Percentiles rank a stretch among this genome's conserved stretches.
phyloP scores from a whole-genome alignment of 192 early-diverging fungal species.

The Chytriomyces sp. region DNA sequence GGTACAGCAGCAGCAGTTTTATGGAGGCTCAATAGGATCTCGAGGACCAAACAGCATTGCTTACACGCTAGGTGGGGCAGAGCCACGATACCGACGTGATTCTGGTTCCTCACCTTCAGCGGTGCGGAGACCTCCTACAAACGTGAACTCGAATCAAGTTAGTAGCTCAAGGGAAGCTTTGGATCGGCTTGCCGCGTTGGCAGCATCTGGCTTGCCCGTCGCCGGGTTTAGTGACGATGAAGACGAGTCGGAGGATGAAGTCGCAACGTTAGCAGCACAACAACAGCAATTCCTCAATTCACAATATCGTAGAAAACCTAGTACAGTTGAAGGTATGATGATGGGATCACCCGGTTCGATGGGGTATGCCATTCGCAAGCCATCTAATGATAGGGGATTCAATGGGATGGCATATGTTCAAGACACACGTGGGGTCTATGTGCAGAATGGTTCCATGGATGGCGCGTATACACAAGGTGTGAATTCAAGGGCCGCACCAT shows the following conservation, averaged over 20 bases:
- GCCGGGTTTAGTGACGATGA: slow-evolving; percentile 32
- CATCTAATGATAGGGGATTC: not conserved
- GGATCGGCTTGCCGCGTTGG: not conserved
- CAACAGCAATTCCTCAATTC: not conserved
- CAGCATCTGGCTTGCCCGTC: not conserved
- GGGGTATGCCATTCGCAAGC: not conserved
- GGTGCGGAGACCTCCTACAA: too few species aligned
- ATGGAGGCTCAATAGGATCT: too few species aligned
- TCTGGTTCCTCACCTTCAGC: too few species aligned
- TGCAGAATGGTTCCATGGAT: not conserved
- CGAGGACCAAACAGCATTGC: too few species aligned
- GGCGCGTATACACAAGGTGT: not conserved
- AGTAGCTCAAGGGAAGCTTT: slow-evolving; percentile 2
- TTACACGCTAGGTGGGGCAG: too few species aligned
- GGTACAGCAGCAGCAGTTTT: too few species aligned
- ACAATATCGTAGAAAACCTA: not conserved
- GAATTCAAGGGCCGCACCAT: not conserved
- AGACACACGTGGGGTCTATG: not conserved
- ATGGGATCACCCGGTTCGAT: not conserved
- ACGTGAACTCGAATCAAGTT: too few species aligned
- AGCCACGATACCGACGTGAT: too few species aligned
- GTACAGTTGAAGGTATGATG: not conserved
- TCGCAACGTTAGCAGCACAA: not conserved
- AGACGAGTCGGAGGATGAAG: not conserved
- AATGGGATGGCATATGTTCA: not conserved